phyloP scores from a whole-genome alignment of 1,139 yeast species.

The Yamadazyma buinensis region DNA sequence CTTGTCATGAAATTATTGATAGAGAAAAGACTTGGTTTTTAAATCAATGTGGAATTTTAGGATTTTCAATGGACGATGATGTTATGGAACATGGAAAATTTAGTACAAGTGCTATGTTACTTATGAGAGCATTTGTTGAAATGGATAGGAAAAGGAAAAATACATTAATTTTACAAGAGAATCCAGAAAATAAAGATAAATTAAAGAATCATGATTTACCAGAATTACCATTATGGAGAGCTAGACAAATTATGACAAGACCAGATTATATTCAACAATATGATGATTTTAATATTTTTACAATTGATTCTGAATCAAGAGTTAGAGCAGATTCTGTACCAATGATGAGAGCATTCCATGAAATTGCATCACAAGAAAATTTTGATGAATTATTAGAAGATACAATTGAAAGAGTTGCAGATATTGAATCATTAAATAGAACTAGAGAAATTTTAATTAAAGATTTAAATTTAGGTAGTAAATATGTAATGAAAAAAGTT shows the following conservation, averaged over 20 bases:
- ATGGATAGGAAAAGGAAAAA: slow-evolving; percentile 49
- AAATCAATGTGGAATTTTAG: slow-evolving; percentile 77
- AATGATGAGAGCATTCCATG: slow-evolving; percentile 87
- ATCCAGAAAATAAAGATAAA: slow-evolving; percentile 17
- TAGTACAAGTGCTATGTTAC: slow-evolving; percentile 69
- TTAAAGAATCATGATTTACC: slow-evolving; percentile 56
- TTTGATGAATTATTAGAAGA: slow-evolving; percentile 68
- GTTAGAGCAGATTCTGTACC: slow-evolving; percentile 83
- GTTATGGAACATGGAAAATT: slow-evolving; percentile 86
- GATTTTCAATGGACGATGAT: slow-evolving; percentile 81
- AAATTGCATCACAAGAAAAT: slow-evolving; percentile 67
- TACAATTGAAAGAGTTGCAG: slow-evolving; percentile 68
- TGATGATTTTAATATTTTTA: slow-evolving; percentile 73
- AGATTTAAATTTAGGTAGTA: slow-evolving; percentile 58
- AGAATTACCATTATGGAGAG: slow-evolving; percentile 76
- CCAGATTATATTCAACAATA: slow-evolving; percentile 74
- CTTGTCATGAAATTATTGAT: slow-evolving; percentile 70
- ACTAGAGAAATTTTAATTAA: slow-evolving; percentile 77
- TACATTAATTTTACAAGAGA: slow-evolving; percentile 22
- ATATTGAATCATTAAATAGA: slow-evolving; percentile 75
- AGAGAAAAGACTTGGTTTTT: slow-evolving; percentile 83
- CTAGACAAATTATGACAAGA: slow-evolving; percentile 81
- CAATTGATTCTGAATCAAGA: slow-evolving; percentile 69
- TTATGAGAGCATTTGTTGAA: slow-evolving; percentile 69
- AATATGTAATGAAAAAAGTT: slow-evolving; percentile 14